Conservation (phyloP, 495 filamentous ascomycete species). For the Neurospora discreta region DNA sequence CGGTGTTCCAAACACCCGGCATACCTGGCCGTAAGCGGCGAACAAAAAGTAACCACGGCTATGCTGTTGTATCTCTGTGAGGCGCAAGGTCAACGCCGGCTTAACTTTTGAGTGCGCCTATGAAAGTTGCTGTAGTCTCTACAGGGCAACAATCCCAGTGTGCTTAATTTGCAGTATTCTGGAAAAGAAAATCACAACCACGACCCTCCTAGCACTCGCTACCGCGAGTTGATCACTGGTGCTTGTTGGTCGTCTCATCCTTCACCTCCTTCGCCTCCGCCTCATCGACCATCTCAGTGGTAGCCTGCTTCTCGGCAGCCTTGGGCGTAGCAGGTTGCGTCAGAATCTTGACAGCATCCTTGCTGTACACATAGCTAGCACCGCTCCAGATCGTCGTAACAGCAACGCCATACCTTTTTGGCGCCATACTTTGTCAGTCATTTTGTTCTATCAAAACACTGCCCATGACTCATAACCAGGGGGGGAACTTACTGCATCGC, state of each 20-base stretch:
- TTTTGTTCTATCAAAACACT: background rate
- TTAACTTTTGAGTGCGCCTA: background rate
- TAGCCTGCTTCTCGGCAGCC: background rate
- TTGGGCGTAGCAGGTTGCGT: constrained; percentile 25
- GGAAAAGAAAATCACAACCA: background rate
- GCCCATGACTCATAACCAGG: background rate
- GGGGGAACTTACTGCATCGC: constrained; percentile 57
- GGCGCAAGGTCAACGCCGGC: background rate
- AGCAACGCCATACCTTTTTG: constrained; percentile 57
- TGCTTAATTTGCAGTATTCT: background rate
- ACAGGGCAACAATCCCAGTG: background rate
- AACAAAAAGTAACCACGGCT: background rate
- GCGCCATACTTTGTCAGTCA: background rate
- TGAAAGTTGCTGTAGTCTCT: background rate
- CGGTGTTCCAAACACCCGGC: background rate
- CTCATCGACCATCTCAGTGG: background rate
- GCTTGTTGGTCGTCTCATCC: background rate
- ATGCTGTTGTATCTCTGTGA: background rate
- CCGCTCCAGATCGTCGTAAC: constrained; percentile 78
- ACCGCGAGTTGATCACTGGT: background rate
- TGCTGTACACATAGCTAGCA: constrained; percentile 69
- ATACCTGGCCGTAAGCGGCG: too few species aligned
- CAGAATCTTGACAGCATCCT: constrained; percentile 71
- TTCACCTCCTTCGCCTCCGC: background rate
- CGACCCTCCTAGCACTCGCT: background rate